Evolutionary conservation across 2,329 filamentous ascomycete genomes (phyloP).

Genomic region (Scedosporium minutisporum): DNA sequence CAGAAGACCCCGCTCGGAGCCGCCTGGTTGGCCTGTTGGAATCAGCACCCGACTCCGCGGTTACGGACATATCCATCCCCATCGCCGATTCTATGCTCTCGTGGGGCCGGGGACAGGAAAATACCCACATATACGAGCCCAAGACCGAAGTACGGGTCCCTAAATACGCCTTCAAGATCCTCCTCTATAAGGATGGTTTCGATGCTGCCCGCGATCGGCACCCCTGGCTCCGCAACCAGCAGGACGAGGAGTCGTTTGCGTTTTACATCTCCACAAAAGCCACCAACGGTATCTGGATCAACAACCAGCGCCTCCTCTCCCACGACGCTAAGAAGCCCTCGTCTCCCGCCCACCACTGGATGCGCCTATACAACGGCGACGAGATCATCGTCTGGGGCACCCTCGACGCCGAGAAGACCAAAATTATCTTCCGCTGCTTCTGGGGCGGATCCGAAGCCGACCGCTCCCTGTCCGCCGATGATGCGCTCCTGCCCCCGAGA

Average conservation of each 20-base stretch:
- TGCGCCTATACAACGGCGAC: slow-evolving; percentile 68
- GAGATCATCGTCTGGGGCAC: slow-evolving; percentile 59
- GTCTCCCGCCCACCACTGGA: slow-evolving; percentile 50
- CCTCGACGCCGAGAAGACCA: slow-evolving; percentile 27
- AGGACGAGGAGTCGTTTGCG: slow-evolving; percentile 45
- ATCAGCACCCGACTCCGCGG: slow-evolving; percentile 55
- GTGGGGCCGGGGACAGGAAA: slow-evolving; percentile 65
- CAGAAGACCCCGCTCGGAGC: slow-evolving; percentile 22
- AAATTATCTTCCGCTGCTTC: slow-evolving; percentile 41
- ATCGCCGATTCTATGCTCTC: slow-evolving; percentile 59
- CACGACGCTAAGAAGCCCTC: slow-evolving; percentile 43
- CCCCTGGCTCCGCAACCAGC: slow-evolving; percentile 21
- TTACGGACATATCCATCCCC: slow-evolving; percentile 51
- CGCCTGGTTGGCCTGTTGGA: slow-evolving; percentile 55
- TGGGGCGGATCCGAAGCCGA: slow-evolving; percentile 43
- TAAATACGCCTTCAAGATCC: slow-evolving; percentile 69
- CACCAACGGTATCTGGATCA: slow-evolving; percentile 65
- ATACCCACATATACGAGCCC: slow-evolving; percentile 58
- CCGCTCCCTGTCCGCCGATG: slow-evolving; percentile 32
- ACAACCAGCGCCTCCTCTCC: slow-evolving; percentile 55
- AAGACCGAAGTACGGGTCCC: slow-evolving; percentile 62
- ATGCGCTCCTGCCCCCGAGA: slow-evolving; percentile 30
- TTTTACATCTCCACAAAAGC: slow-evolving; percentile 75
- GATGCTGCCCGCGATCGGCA: slow-evolving; percentile 45
- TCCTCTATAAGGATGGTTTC: slow-evolving; percentile 62